A percentile compares a stretch with the other conserved stretches of the same genome.
Evolutionary conservation across 495 filamentous ascomycete species (phyloP).

Genomic region (Podospora pseudocomata): DNA sequence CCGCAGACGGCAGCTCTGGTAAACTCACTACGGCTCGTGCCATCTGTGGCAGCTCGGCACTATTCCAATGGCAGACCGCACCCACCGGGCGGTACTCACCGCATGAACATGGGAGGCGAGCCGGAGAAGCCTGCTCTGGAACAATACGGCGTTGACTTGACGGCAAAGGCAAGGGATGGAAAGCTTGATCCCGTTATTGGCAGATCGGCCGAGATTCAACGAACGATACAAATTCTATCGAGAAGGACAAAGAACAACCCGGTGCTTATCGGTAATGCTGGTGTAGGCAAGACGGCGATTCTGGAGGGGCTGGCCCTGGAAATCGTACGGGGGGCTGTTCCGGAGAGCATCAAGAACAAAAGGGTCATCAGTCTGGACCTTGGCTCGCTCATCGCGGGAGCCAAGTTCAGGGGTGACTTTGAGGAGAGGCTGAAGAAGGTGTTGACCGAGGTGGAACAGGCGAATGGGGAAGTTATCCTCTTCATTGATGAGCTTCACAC

Average conservation of each 20-base stretch:
- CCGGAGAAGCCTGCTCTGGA: slow-evolving; percentile 83
- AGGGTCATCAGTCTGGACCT: slow-evolving; percentile 81
- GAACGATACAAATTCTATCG: slow-evolving; percentile 91
- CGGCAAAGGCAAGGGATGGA: slow-evolving; percentile 76
- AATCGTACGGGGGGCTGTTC: slow-evolving; percentile 89
- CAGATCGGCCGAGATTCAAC: slow-evolving; percentile 82
- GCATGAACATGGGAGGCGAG: slow-evolving; percentile 81
- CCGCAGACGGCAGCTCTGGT: slow-evolving; percentile 7
- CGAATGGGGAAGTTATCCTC: slow-evolving; percentile 82
- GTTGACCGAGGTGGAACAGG: slow-evolving; percentile 83
- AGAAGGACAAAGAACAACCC: slow-evolving; percentile 96
- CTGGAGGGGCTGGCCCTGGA: slow-evolving; percentile 88
- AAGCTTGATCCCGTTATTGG: slow-evolving; percentile 97
- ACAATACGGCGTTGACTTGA: slow-evolving; percentile 87
- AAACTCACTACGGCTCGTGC: slow-evolving; percentile 24
- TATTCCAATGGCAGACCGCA: slow-evolving; percentile 80
- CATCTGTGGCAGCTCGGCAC: slow-evolving; percentile 40
- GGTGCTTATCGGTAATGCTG: slow-evolving; percentile 85
- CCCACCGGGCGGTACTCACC: slow-evolving; percentile 86
- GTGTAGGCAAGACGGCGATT: slow-evolving; percentile 94
- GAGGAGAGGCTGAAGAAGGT: slow-evolving; percentile 91
- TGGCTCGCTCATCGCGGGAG: slow-evolving; percentile 88
- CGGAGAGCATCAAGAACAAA: slow-evolving; percentile 95
- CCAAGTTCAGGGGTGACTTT: slow-evolving; percentile 94
- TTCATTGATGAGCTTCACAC: slow-evolving; percentile 97